Percentiles rank a stretch among this genome's conserved stretches.
Conservation (phyloP, 208 protist genomes). For the Wallacemonas collosoma region DNA sequence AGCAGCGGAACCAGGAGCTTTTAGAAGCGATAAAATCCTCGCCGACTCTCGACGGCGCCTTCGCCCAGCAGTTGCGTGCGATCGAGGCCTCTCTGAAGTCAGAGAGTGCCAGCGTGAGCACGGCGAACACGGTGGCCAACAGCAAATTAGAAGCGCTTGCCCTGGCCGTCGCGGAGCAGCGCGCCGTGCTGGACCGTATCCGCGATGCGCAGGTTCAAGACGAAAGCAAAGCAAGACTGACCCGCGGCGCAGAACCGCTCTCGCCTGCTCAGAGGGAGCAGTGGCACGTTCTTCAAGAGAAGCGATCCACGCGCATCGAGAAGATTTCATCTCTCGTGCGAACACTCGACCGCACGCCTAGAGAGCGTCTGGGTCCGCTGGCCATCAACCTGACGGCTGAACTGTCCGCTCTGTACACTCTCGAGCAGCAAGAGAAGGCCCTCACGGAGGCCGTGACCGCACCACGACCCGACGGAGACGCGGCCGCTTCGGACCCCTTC, state of each 20-base stretch:
- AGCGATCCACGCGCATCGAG: constrained; percentile 7
- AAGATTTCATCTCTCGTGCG: constrained; percentile 9
- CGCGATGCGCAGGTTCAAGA: constrained; percentile 11
- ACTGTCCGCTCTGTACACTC: not conserved
- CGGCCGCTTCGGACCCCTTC: constrained; percentile 4
- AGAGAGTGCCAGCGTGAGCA: not conserved
- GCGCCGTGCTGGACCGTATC: constrained; percentile 10
- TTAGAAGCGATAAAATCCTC: constrained; percentile 10
- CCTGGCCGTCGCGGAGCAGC: constrained; percentile 12
- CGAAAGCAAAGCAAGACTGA: not conserved
- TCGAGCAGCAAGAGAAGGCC: constrained; percentile 7
- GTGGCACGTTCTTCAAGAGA: constrained; percentile 21
- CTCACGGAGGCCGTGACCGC: constrained; percentile 1
- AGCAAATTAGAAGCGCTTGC: constrained; percentile 10
- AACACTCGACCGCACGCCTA: constrained; percentile 4
- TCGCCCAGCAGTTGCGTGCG: not conserved
- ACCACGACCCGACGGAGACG: not conserved
- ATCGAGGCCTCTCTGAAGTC: constrained; percentile 1
- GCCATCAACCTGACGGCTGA: not conserved
- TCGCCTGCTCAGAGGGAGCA: constrained; percentile 3
- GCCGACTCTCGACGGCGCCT: not conserved
- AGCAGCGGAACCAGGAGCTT: constrained; percentile 17
- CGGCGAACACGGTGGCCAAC: constrained; percentile 11
- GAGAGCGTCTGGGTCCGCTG: not conserved
- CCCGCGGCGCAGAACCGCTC: not conserved